phyloP scores from a whole-genome alignment of 2,329 filamentous ascomycete genomes.

The Calonectria crousiana region DNA sequence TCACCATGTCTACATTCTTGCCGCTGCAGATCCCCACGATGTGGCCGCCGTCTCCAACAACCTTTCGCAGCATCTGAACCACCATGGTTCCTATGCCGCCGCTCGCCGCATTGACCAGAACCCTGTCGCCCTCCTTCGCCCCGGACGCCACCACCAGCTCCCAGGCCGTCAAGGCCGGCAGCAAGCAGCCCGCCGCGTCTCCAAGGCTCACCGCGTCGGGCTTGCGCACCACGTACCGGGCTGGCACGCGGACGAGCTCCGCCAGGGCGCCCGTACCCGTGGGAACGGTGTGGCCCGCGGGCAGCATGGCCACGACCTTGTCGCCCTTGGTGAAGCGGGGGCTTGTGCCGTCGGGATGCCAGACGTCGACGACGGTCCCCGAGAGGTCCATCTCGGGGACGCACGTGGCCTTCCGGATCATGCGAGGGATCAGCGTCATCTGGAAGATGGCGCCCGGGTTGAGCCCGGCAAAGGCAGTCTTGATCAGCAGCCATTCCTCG shows the following conservation, averaged over 20 bases:
- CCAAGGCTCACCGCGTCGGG: constrained; percentile 45
- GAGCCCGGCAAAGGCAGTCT: constrained; percentile 57
- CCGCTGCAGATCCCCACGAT: constrained; percentile 63
- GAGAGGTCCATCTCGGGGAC: constrained; percentile 45
- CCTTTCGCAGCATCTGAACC: constrained; percentile 57
- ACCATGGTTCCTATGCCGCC: constrained; percentile 62
- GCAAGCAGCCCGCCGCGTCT: constrained; percentile 53
- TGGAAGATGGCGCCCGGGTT: constrained; percentile 58
- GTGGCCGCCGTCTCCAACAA: constrained; percentile 54
- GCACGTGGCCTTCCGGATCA: constrained; percentile 50
- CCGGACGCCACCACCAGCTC: constrained; percentile 54
- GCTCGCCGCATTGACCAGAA: constrained; percentile 64
- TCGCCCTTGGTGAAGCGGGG: constrained; percentile 45
- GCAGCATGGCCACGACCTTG: constrained; percentile 54
- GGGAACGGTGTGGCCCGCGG: constrained; percentile 47
- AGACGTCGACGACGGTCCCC: constrained; percentile 42
- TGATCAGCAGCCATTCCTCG: constrained; percentile 55
- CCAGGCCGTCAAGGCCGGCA: constrained; percentile 55
- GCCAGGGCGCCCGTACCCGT: constrained; percentile 55
- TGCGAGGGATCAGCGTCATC: constrained; percentile 55
- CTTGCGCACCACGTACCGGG: constrained; percentile 48
- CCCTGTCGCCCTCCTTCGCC: constrained; percentile 52
- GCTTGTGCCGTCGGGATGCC: constrained; percentile 41
- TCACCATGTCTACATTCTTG: constrained; percentile 59
- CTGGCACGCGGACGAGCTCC: constrained; percentile 53